These are phyloP conservation scores for Galerina sulciceps DNA, from an alignment of 768 basidiomycete genomes.

Conservation along the genomic window DNA sequence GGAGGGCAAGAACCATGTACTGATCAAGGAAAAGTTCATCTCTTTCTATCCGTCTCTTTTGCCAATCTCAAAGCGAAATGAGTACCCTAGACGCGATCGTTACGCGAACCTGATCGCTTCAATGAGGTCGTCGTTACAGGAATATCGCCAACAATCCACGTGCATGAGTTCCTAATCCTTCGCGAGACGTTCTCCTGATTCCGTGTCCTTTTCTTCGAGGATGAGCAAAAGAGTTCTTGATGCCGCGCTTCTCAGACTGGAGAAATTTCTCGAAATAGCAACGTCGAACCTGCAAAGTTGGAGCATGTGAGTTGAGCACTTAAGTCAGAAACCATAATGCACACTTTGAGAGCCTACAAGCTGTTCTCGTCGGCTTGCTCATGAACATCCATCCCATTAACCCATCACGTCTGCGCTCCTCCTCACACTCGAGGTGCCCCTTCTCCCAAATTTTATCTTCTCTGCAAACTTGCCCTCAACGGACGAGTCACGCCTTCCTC, in stretches of 20 bases:
- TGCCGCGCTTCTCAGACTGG: conserved; percentile 44
- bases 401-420: conserved; percentile 68
- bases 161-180: no score
- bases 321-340: conserved; percentile 16
- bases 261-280: conserved; percentile 76
- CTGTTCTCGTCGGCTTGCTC: conserved; percentile 61
- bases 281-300: conserved; percentile 63
- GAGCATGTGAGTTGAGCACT: conserved; percentile 12
- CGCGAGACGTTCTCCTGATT: no score
- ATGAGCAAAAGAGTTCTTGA: conserved; percentile 28
- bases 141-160: no score
- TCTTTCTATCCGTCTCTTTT: no score
- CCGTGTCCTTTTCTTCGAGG: no score
- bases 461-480: conserved; percentile 68
- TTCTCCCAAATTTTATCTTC: conserved; percentile 71
- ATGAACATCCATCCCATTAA: conserved; percentile 78
- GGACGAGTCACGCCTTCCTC: conserved; percentile 64
- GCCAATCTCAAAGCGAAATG: no score
- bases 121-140: no score
- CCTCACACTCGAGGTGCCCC: conserved; percentile 66
- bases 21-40: no score
- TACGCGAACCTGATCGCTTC: no score
- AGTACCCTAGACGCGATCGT: no score
- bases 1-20: no score
- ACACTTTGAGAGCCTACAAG: conserved; percentile 78